These are phyloP conservation scores for Balakata baccata DNA, from an alignment of 345 rosid species.

Conservation along the genomic window DNA sequence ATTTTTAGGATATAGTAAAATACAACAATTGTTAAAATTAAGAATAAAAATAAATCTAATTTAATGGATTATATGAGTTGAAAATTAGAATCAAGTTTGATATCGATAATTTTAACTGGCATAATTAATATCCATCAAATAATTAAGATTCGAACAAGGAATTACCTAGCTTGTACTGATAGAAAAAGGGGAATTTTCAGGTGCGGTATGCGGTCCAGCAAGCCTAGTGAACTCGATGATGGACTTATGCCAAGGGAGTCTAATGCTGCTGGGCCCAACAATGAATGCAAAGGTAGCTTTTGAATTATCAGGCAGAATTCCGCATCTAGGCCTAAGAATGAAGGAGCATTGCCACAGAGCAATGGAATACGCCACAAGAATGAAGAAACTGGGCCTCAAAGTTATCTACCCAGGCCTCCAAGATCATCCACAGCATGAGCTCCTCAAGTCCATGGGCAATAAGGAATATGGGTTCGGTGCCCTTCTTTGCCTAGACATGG, in stretches of 20 bases:
- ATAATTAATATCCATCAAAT: too few relatives aligned
- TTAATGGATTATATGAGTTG: too few relatives aligned
- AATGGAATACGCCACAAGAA: constrained; percentile 54
- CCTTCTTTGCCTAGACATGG: constrained; percentile 74
- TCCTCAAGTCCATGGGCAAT: constrained; percentile 56
- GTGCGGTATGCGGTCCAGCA: constrained; percentile 88
- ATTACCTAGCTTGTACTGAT: too few relatives aligned
- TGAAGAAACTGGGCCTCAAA: constrained; percentile 68
- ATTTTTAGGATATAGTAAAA: too few relatives aligned
- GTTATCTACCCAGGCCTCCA: constrained; percentile 85
- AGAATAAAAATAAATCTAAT: too few relatives aligned
- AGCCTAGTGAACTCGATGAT: constrained; percentile 83
- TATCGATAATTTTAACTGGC: too few relatives aligned
- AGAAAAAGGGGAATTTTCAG: constrained; percentile 25
- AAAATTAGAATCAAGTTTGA: too few relatives aligned
- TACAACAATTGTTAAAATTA: too few relatives aligned
- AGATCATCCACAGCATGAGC: constrained; percentile 71
- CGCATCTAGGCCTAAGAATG: constrained; percentile 80
- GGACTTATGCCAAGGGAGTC: constrained; percentile 85
- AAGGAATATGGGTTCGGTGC: constrained; percentile 85
- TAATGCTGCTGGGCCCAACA: constrained; percentile 92
- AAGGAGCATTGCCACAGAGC: constrained; percentile 83
- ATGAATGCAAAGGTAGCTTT: constrained; percentile 96
- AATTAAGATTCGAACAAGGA: too few relatives aligned
- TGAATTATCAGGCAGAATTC: constrained; percentile 79